These are phyloP conservation scores for Trypanosoma boissoni DNA, from an alignment of 208 protist genomes.

Conservation along the genomic window DNA sequence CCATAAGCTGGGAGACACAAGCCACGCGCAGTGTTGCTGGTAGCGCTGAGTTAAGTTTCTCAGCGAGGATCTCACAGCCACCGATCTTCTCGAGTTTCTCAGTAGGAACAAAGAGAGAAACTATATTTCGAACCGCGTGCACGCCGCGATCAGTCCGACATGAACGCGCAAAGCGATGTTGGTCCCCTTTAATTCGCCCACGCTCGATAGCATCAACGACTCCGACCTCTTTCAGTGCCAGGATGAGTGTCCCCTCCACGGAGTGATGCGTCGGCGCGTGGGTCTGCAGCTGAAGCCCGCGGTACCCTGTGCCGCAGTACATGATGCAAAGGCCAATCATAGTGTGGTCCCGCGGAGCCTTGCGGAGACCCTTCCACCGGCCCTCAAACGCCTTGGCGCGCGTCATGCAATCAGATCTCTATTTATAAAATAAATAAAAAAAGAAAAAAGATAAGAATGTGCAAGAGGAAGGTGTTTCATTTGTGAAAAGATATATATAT, in stretches of 20 bases:
- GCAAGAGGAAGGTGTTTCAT: background rate
- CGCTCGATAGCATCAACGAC: constrained; percentile 41
- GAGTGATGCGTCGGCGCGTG: constrained; percentile 77
- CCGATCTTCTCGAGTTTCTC: constrained; percentile 31
- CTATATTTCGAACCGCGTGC: constrained; percentile 76
- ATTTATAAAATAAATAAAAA: no score
- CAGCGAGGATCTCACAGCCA: constrained; percentile 25
- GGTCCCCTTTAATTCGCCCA: constrained; percentile 34
- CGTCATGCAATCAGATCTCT: constrained; percentile 8
- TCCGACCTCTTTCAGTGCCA: constrained; percentile 59
- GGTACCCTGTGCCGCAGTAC: constrained; percentile 66
- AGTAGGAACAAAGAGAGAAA: constrained; percentile 59
- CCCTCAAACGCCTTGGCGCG: constrained; percentile 26
- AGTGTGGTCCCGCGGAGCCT: constrained; percentile 55
- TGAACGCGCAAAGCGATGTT: constrained; percentile 61
- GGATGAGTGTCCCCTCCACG: constrained; percentile 75
- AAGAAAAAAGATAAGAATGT: no score
- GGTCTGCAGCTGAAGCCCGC: constrained; percentile 79
- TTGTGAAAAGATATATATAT: no score
- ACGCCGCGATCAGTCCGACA: constrained; percentile 87
- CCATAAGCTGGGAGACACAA: constrained; percentile 44
- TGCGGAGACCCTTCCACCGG: constrained; percentile 33
- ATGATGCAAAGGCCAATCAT: constrained; percentile 64
- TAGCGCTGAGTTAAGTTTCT: constrained; percentile 39
- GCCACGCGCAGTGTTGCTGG: constrained; percentile 47